A percentile compares a stretch with the other conserved stretches of the same genome.
phyloP scores from a whole-genome alignment of 768 basidiomycete genomes.

The Hebeloma cylindrosporum region DNA sequence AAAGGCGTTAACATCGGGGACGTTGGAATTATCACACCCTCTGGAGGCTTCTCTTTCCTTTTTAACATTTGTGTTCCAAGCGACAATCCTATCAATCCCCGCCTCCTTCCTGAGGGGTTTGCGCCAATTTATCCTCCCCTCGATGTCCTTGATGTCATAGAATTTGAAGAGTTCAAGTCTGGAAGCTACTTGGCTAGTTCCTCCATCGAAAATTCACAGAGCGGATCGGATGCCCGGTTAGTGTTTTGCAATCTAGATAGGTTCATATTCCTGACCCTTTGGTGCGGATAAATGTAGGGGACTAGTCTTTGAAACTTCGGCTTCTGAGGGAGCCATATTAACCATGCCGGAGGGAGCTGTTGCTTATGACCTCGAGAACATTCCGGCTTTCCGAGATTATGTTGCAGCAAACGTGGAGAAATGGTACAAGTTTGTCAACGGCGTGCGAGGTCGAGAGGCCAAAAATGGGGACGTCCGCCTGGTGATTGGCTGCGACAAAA shows the following conservation, averaged over 20 bases:
- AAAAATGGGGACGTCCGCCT: slow-evolving; percentile 27
- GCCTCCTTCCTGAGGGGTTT: slow-evolving; percentile 24
- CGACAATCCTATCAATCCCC: slow-evolving; percentile 19
- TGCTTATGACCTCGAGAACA: slow-evolving; percentile 11
- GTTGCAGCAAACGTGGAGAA: slow-evolving; percentile 7
- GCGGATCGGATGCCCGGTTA: not conserved
- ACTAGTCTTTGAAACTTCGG: slow-evolving; percentile 7
- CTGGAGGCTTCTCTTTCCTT: slow-evolving; percentile 30
- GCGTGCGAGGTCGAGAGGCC: slow-evolving; percentile 14
- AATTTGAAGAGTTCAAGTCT: not conserved
- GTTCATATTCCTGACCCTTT: not conserved
- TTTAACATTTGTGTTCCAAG: slow-evolving; percentile 26
- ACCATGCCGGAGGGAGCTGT: slow-evolving; percentile 18
- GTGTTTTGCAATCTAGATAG: not conserved
- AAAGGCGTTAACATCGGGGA: slow-evolving; percentile 37
- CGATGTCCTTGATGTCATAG: slow-evolving; percentile 2
- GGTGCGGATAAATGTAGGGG: not conserved
- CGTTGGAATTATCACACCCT: slow-evolving; percentile 35
- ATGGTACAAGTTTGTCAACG: slow-evolving; percentile 20
- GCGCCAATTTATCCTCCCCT: slow-evolving; percentile 1
- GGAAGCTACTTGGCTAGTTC: slow-evolving; percentile 2
- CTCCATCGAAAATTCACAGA: not conserved
- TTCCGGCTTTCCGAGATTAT: slow-evolving; percentile 5
- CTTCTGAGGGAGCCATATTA: slow-evolving; percentile 15
- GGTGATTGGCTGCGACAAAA: slow-evolving; percentile 26